Base-by-base conservation (phyloP, 495 filamentous ascomycete genomes). In the Penicillium riverlandense region DNA sequence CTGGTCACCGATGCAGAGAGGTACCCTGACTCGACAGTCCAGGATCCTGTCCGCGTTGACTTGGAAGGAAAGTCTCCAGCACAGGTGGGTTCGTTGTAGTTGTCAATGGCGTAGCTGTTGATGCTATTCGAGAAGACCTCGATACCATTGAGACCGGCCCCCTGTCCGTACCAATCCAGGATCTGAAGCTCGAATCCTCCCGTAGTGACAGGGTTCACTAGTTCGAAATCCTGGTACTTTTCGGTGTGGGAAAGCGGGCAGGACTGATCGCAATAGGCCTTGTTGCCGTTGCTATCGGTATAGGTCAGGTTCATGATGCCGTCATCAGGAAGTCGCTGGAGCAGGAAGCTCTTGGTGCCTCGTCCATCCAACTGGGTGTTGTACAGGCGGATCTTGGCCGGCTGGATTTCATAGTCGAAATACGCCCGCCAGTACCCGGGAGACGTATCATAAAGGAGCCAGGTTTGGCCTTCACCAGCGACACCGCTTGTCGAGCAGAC, bases 221-320 rank as follows among this genome's bases (percentile, higher is more conserved):
- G 92, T 37, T 75, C 71, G 62, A 97, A 99, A 48, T 99, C 92
- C 59, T 96, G 88, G 43, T 79, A 89, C 37, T 75, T 66, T 37
- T 84, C 67, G 58, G 82, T 75, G 48, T 77, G 69, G 40, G 87
- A 86, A 43, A 99, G 76, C 7, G 88, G 84, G 49, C 92, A 99
- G 48, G 74, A 68, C 39, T 76, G 78, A 31, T 90, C 86, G 63
- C 92, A 98, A 38, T 69, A 76, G 28, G 67, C 66, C 35, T 83
- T 78, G 29, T 79, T 65, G 1, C 78, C 76, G 0, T 84, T 83
- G 1, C 65, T 72, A 57, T 96, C 88, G 37, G 77, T 84, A 50
- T 89, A 96, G 32, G 90, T 95, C 50, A 98, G 75, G 61, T 97
- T 96, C 86, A 97, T 88, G 58, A 97, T 96, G 29, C 94, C 94